Percentiles rank a stretch among this genome's conserved stretches.
phyloP scores from a whole-genome alignment of 78 protist species.

The Dictyostelium capitatum region DNA sequence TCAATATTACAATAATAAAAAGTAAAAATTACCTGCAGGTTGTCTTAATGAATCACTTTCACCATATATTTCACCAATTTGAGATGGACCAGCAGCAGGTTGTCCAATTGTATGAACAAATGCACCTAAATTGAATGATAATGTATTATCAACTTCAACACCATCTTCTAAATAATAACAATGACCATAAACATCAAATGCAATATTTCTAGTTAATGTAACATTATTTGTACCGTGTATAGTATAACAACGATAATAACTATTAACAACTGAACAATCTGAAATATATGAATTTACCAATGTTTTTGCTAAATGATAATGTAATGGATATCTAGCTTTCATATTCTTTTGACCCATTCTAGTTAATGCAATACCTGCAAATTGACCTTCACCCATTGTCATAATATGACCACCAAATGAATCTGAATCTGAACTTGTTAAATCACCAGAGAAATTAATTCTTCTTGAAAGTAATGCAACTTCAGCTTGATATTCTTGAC shows the following conservation, averaged over 20 bases:
- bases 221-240: slow-evolving; percentile 84
- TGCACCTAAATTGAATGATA: slow-evolving; percentile 81
- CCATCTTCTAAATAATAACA: slow-evolving; percentile 89
- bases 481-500: slow-evolving; percentile 87
- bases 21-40: slow-evolving; percentile 88
- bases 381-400: slow-evolving; percentile 63
- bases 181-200: slow-evolving; percentile 85
- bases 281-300: slow-evolving; percentile 22
- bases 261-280: slow-evolving; percentile 51
- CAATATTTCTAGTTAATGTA: slow-evolving; percentile 52
- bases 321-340: slow-evolving; percentile 85
- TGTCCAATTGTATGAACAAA: slow-evolving; percentile 79
- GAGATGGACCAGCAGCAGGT: slow-evolving; percentile 67
- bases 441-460: slow-evolving; percentile 63
- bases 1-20: slow-evolving; percentile 66
- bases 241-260: slow-evolving; percentile 75
- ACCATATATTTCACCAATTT: slow-evolving; percentile 58
- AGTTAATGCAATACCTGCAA: slow-evolving; percentile 62
- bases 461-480: slow-evolving; percentile 79
- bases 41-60: slow-evolving; percentile 34
- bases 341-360: slow-evolving; percentile 87
- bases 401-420: slow-evolving; percentile 74
- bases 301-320: slow-evolving; percentile 69
- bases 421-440: background rate
- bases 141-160: slow-evolving; percentile 81